Evolutionary conservation across 2,329 filamentous ascomycete genomes (phyloP).

Genomic region (Ophiostoma sp.): DNA sequence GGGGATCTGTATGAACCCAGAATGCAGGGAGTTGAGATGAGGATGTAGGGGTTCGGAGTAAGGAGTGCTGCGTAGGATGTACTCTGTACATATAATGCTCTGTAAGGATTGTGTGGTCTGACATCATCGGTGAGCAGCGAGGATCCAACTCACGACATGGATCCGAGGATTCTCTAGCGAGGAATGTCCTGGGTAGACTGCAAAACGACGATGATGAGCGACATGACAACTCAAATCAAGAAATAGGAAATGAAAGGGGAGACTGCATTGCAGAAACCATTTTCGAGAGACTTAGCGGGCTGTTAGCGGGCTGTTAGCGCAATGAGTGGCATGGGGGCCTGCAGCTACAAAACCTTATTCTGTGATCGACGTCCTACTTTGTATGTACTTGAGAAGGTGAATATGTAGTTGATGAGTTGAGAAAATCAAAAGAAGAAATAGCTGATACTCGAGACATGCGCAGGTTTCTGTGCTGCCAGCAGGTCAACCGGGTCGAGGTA

Average conservation of each 20-base stretch:
- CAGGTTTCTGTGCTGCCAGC: no score
- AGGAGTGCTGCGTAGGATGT: no score
- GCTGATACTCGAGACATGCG: background rate
- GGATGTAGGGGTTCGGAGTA: background rate
- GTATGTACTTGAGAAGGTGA: no score
- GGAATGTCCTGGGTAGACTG: background rate
- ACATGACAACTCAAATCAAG: background rate
- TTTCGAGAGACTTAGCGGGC: background rate
- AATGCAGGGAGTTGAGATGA: background rate
- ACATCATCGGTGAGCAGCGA: background rate
- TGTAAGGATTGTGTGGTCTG: background rate
- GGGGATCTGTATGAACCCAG: background rate
- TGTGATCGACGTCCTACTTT: background rate
- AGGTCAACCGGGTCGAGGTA: no score
- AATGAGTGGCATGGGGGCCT: background rate
- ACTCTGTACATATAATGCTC: no score
- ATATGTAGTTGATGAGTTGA: no score
- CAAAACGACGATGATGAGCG: background rate
- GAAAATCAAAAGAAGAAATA: no score
- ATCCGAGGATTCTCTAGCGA: background rate
- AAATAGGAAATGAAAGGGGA: slow-evolving; percentile 11
- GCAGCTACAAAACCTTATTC: slow-evolving; percentile 13
- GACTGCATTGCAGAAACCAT: background rate
- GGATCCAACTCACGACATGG: background rate
- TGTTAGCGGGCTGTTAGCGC: background rate